These are phyloP conservation scores for Aureobasidium zeae DNA, from an alignment of 2,329 filamentous ascomycete genomes.

Conservation along the genomic window DNA sequence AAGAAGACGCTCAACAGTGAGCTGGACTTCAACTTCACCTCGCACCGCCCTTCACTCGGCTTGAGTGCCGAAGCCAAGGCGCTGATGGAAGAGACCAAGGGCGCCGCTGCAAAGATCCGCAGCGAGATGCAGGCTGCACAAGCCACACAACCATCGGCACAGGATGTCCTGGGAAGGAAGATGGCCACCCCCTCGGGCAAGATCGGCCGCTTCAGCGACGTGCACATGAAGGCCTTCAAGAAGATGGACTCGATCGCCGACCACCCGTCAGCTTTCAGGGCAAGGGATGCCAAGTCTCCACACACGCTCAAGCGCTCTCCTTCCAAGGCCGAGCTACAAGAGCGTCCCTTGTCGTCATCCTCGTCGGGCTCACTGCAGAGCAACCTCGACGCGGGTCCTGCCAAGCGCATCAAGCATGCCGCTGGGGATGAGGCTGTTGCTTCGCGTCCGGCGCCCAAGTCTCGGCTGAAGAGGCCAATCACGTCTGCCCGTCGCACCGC, in stretches of 20 bases:
- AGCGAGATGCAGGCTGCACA: conserved; percentile 55
- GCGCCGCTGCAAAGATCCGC: conserved; percentile 63
- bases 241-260: conserved; percentile 96
- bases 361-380: conserved; percentile 17
- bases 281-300: conserved; percentile 31
- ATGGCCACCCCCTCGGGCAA: conserved; percentile 75
- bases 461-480: conserved; percentile 24
- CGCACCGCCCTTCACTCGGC: conserved; percentile 45
- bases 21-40: conserved; percentile 58
- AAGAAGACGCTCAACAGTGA: conserved; percentile 39
- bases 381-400: conserved; percentile 31
- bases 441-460: conserved; percentile 49
- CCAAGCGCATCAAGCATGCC: conserved; percentile 58
- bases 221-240: conserved; percentile 80
- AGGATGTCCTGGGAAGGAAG: conserved; percentile 47
- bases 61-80: conserved; percentile 54
- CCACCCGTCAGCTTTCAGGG: conserved; percentile 70
- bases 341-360: conserved; percentile 32
- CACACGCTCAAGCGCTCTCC: conserved; percentile 45
- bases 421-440: conserved; percentile 61
- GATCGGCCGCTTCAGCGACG: conserved; percentile 69
- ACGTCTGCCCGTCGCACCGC: conserved; percentile 28
- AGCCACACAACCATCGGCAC: conserved; percentile 40
- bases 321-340: conserved; percentile 56
- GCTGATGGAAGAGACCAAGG: conserved; percentile 58